Evolutionary conservation across 495 filamentous ascomycete species (phyloP), one percentile per base, ranked within the genome.

Genomic region (Podospora conica): DNA sequence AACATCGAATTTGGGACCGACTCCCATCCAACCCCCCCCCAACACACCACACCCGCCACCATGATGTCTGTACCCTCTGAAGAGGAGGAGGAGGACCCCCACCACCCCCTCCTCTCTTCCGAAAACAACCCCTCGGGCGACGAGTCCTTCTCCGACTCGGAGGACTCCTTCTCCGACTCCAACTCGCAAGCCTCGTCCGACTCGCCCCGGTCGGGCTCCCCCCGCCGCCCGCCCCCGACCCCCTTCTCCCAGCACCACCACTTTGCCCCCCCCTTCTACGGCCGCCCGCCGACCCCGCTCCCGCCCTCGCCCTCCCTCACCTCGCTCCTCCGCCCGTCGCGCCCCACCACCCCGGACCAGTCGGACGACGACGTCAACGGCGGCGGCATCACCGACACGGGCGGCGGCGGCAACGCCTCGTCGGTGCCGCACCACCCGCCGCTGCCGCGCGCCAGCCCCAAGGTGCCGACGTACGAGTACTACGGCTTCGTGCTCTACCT

Each of bases 401-500:
- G n/a, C n/a, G 31, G 12, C 31, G 40, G 11, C 6, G 40, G 15
- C 40, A 11, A 31, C 29, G 0, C 29, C 1, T 29, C 28, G 0
- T 5, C 40, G 15, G 40, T n/a, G 15, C 15, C 40, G 33, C 33
- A 84, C 24, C 81, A 81, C 25, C 84, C 87, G 55, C 90, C 90
- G 0, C 87, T 97, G 15, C 92, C 95, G 1, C 88, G 93, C 40
- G 95, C 93, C 18, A 89, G 88, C 55, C 95, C 95, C 0, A 93
- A 93, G 70, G 93, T 98, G 1, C 95, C 95, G 9, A 98, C 95
- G 0, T 98, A 98, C 76, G 95, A 98, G 74, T 98, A 98, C 84
- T 98, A 98, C 75, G 95, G 95, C 68, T 98, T 98, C 78, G 93
- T 95, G 60, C 84, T 98, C 25, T 98, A 98, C 75, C 83, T 98